Percentiles rank a stretch among this genome's conserved stretches.
These are phyloP conservation scores for Immersiporthe knoxdaviesiana DNA, from an alignment of 2,329 filamentous ascomycete species.

Conservation along the genomic window DNA sequence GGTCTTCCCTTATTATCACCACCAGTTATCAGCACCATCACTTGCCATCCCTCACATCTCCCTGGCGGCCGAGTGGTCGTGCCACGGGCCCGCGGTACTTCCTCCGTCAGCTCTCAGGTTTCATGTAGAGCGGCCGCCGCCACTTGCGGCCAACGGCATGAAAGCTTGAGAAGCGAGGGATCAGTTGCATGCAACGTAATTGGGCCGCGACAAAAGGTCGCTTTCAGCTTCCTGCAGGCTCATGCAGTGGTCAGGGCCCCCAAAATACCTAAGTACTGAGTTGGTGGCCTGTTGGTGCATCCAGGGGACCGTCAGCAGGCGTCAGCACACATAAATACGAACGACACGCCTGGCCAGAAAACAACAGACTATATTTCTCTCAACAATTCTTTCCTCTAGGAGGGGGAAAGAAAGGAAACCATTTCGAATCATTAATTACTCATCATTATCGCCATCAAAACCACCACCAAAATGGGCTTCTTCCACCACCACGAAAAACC, in stretches of 20 bases:
- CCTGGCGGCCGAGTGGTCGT: neutral
- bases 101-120: constrained; percentile 6
- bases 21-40: neutral
- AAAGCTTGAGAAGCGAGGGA: neutral
- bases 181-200: neutral
- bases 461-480: constrained; percentile 11
- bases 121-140: constrained; percentile 35
- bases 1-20: neutral
- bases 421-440: neutral
- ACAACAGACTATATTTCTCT: neutral
- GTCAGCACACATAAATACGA: neutral
- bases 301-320: neutral
- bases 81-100: neutral
- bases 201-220: neutral
- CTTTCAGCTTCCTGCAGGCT: constrained; percentile 7
- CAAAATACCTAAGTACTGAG: too few relatives aligned
- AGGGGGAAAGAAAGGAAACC: too few relatives aligned
- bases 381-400: neutral
- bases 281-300: neutral
- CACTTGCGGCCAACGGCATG: neutral
- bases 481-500: constrained; percentile 13
- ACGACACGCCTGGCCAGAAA: neutral
- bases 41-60: neutral
- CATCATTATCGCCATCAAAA: neutral
- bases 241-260: neutral